Evolutionary conservation across 1,284 basidiomycete species (phyloP), one percentile per base, ranked within the genome.

Genomic region (Trametes pubescens): DNA sequence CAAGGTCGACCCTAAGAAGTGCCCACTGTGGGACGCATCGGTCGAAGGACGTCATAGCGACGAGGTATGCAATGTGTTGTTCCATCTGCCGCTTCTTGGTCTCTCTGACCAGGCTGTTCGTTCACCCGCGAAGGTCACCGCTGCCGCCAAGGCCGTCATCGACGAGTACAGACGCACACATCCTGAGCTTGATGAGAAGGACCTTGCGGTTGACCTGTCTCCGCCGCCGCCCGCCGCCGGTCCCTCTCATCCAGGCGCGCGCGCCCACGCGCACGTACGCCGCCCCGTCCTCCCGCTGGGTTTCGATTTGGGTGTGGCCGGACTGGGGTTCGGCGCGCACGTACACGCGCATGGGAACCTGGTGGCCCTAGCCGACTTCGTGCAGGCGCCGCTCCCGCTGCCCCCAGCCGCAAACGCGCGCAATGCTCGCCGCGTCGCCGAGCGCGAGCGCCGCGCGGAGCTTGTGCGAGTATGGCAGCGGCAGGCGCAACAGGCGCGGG

Each of bases 21-120:
- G 93, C 64, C 73, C 76, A 1, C 78, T 95, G 1, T 94, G 90
- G 90, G 93, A 94, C 64, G 21, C 65, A 11, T 69, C 80, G 4
- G 82, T 88, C 1, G 90, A 91, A 62, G 77, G 84, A 61, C 80
- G 88, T 24, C 88, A 91, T 72, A 82, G 79, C 21, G 81, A 86
- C 57, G 91, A 93, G 78, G 91, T 90, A 66, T 51, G 11, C 35
- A 18, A 16, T 14, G 24, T 16, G 6, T 48, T 10, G 8, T 29
- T 48, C 47, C 26, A 29, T 48, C 44, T 4, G 9, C 43, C 24
- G 26, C 14, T 24, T 49, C 34, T 35, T 40, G 4, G 10, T 9
- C 22, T 48, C 7, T 29, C n/a, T 46, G 22, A 47, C 24, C 32
- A 26, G 53, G 29, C 3, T 34, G 34, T 65, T 16, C 29, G 18